A percentile compares a stretch with the other conserved stretches of the same genome.
phyloP scores from a whole-genome alignment of 1,284 basidiomycete genomes.

The Sporisorium sorghi region DNA sequence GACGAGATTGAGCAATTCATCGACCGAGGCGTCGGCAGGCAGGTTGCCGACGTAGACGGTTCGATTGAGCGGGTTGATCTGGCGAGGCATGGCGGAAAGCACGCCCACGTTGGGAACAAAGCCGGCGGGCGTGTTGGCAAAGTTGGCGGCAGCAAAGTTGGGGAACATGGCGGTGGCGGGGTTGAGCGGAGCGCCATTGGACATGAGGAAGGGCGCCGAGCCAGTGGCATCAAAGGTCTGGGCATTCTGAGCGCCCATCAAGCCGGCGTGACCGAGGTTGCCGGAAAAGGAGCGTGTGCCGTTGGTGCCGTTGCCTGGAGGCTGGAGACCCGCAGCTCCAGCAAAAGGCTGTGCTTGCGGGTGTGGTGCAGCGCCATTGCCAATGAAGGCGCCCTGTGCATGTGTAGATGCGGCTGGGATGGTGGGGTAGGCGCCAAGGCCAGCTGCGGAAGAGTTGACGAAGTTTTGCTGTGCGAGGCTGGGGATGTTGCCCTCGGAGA shows the following conservation, averaged over 20 bases:
- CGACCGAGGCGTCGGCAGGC: slow-evolving; percentile 93
- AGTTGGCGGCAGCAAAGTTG: slow-evolving; percentile 36
- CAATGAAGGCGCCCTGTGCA: slow-evolving; percentile 26
- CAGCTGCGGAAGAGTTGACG: slow-evolving; percentile 12
- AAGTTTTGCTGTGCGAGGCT: slow-evolving; percentile 43
- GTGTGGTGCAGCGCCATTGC: slow-evolving; percentile 27
- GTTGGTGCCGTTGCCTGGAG: slow-evolving; percentile 51
- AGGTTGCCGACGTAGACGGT: slow-evolving; percentile 98
- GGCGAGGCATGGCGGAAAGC: slow-evolving; percentile 32
- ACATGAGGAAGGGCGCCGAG: slow-evolving; percentile 37
- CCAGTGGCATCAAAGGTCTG: slow-evolving; percentile 28
- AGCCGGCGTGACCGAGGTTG: slow-evolving; percentile 38
- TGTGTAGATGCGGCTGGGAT: slow-evolving; percentile 15
- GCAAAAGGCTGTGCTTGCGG: too few species aligned
- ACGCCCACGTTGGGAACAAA: slow-evolving; percentile 42
- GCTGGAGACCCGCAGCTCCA: slow-evolving; percentile 33
- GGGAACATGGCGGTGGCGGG: slow-evolving; percentile 35
- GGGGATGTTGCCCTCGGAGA: slow-evolving; percentile 59
- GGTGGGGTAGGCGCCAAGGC: slow-evolving; percentile 18
- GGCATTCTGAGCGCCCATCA: slow-evolving; percentile 27
- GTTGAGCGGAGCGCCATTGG: slow-evolving; percentile 24
- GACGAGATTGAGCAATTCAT: slow-evolving; percentile 95
- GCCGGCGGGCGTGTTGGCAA: slow-evolving; percentile 30
- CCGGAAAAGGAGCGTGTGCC: slow-evolving; percentile 53
- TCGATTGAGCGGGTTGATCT: slow-evolving; percentile 71